Evolutionary conservation across 2,329 filamentous ascomycete genomes (phyloP).

Genomic region (Colletotrichum kahawae): DNA sequence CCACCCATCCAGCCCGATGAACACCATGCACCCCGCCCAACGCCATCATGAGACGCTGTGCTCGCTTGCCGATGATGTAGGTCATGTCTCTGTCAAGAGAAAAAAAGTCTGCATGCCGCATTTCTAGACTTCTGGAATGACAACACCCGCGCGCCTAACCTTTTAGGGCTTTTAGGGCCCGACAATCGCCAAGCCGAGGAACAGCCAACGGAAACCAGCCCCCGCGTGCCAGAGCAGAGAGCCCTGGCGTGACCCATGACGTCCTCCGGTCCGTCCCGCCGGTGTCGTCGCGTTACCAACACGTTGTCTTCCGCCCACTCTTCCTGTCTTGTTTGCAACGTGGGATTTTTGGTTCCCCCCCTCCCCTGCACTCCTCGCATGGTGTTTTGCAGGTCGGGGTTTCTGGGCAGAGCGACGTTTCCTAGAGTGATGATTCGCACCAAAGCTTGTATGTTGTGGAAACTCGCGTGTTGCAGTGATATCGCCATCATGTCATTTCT

Average conservation of each 20-base stretch:
- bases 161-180: not conserved
- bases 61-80: not conserved
- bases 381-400: not conserved
- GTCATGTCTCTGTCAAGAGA: not conserved
- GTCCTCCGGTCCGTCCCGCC: slow-evolving; percentile 2
- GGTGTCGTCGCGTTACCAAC: not conserved
- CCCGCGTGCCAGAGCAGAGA: not conserved
- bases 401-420: not conserved
- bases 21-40: not conserved
- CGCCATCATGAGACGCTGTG: not conserved
- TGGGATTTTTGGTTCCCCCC: not conserved
- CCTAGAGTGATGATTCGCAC: not conserved
- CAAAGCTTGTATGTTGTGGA: not conserved
- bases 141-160: not conserved
- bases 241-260: slow-evolving; percentile 16
- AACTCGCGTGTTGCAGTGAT: not conserved
- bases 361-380: not conserved
- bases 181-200: not conserved
- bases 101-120: not conserved
- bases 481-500: not conserved
- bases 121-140: not conserved
- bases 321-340: not conserved
- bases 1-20: not conserved
- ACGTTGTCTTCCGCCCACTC: not conserved
- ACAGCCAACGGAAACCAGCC: not conserved